Evolutionary conservation across 1,284 basidiomycete genomes (phyloP).

Genomic region (Irpex sp.): DNA sequence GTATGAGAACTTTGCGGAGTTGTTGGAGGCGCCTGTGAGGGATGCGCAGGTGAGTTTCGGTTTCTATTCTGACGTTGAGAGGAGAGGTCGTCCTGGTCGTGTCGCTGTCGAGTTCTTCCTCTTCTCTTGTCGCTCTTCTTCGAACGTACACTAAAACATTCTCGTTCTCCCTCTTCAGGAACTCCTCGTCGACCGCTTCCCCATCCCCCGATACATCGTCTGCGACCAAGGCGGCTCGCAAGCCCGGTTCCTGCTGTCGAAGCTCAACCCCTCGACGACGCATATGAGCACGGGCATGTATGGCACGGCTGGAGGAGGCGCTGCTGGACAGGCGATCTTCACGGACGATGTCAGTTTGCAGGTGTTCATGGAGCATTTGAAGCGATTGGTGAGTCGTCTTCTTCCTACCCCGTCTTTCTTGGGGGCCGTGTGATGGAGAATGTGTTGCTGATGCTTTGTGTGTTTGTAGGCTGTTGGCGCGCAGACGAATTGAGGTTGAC

Average conservation of each 20-base stretch:
- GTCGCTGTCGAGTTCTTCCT: neutral
- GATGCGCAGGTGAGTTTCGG: conserved; percentile 60
- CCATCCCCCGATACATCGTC: conserved; percentile 96
- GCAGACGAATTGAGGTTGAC: neutral
- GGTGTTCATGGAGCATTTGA: conserved; percentile 95
- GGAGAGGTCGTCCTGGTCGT: neutral
- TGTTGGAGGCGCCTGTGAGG: conserved; percentile 80
- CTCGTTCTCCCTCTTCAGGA: conserved; percentile 49
- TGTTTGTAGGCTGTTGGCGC: neutral
- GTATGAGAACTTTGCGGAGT: conserved; percentile 97
- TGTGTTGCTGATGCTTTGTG: neutral
- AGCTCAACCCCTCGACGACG: conserved; percentile 97
- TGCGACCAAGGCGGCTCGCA: conserved; percentile 98
- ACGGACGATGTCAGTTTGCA: conserved; percentile 98
- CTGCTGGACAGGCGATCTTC: conserved; percentile 90
- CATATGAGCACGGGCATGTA: conserved; percentile 93
- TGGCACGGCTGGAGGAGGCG: conserved; percentile 61
- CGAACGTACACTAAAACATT: neutral
- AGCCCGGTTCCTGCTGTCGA: conserved; percentile 94
- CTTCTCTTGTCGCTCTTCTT: conserved; percentile 11
- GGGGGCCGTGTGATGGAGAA: neutral
- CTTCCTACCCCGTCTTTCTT: neutral
- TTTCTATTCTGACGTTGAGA: neutral
- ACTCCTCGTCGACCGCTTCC: conserved; percentile 91
- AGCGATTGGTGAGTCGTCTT: conserved; percentile 64